Evolutionary conservation across 2,329 filamentous ascomycete species (phyloP), one percentile per base, ranked within the genome.

Genomic region (Cadophora malorum): DNA sequence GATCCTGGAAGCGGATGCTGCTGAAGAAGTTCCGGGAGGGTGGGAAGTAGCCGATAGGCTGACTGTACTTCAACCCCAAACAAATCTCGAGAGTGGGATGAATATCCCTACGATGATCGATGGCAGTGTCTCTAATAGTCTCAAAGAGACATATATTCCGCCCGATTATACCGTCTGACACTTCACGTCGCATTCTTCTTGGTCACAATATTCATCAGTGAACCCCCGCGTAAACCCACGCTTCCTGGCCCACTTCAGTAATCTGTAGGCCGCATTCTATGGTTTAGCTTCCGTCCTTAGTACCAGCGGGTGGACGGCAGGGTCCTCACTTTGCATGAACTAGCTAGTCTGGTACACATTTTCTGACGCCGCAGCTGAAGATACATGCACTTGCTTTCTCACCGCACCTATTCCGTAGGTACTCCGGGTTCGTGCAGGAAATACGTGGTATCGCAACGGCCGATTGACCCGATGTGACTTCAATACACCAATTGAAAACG

Each of bases 371-470:
- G 10, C 25, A 41, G 12, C 10, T 16, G 21, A 21, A 52, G n/a
- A 59, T 35, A 61, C 14, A 45, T 47, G 58, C 56, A 38, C 6
- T 28, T 56, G 6, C 45, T 33, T 23, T 14, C 41, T 31, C 50
- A 63, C 21, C 33, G 45, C 16, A 49, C 31, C 23, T 25, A 23
- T 35, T 31, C 25, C 50, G 52, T 50, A 63, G 9, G 50, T 58
- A 6, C 41, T 38, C 65, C 64, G 58, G 38, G 21, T 58, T 47
- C 38, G 23, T 63, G 65, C 65, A 66, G 59, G 35, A 63, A 9
- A 47, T 41, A 14, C 50, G 52, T 38, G 5, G 8, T 19, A n/a
- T 38, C 31, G 28, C 28, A 28, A 49, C 31, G 9, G 38, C n/a
- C 49, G 47, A 55, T 10, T 58, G 35, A 10, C 28, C 53, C 16